Percentiles rank a stretch among this genome's conserved stretches.
These are phyloP conservation scores for Apiospora saccharicola DNA, from an alignment of 2,329 filamentous ascomycete species.

Conservation along the genomic window DNA sequence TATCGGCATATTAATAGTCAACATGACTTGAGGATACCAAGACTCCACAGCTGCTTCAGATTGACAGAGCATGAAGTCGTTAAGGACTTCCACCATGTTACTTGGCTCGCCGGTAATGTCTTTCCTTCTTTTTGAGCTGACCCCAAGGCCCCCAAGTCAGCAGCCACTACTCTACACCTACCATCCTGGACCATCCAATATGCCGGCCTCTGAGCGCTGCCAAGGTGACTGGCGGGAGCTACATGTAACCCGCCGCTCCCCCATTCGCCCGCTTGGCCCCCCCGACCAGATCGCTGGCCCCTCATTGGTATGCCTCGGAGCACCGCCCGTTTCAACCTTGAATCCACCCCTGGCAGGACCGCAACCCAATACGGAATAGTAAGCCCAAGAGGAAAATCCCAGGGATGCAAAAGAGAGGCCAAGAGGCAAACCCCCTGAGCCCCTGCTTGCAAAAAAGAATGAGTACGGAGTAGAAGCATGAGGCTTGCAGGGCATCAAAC, in stretches of 20 bases:
- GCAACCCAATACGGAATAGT: background rate
- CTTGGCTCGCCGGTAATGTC: background rate
- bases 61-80: constrained; percentile 12
- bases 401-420: background rate
- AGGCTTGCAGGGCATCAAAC: constrained; percentile 17
- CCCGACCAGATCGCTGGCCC: background rate
- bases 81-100: background rate
- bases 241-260: constrained; percentile 15
- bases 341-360: background rate
- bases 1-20: background rate
- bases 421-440: background rate
- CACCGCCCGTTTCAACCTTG: constrained; percentile 14
- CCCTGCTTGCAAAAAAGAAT: background rate
- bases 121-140: background rate
- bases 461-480: background rate
- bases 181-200: constrained; percentile 4
- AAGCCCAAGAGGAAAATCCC: background rate
- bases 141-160: background rate
- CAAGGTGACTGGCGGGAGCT: constrained; percentile 22
- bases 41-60: background rate
- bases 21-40: background rate
- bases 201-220: constrained; percentile 14
- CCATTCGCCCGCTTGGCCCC: constrained; percentile 17
- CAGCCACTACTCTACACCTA: background rate
- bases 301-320: background rate